Base-by-base conservation (phyloP, 805 yeast genomes). In the Schizosaccharomyces pombe region DNA sequence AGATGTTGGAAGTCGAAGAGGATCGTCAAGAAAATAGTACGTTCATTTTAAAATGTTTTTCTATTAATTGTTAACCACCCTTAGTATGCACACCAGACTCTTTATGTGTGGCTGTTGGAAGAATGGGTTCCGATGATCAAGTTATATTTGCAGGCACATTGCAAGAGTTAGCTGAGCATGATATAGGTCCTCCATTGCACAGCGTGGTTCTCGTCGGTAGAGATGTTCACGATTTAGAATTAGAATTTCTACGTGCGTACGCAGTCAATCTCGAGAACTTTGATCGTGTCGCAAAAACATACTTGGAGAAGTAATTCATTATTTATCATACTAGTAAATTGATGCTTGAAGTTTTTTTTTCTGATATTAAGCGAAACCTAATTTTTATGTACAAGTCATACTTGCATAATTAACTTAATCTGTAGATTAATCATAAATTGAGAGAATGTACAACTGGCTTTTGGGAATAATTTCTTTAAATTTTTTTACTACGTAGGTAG, bases 171-270 rank as follows among this genome's bases (percentile, higher is more conserved):
- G 74, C 84, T 5, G 76, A 77, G 52, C 86, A 84, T 63, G 96
- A 87, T 59, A 77, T 93, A 11, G 98, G 98, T 47, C 94, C 79
- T 62, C 98, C 98, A 30, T 71, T 89, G 60, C 98, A 89, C 66
- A 85, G 97, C 8, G 74, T 89, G 61, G 79, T 89, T 53, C 79
- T 89, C 69, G 72, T 89, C 55, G 98, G 98, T 26, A 93, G 75
- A 89, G 80, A 69, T 40, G 87, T 86, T 26, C 98, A 89, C 63
- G 97, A 89, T 58, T 74, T 89, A 57, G 98, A 89, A 65, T 67
- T 85, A 60, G 95, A 87, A 60, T 89, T 80, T 63, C 68, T 91
- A 64, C 70, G 80, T 57, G 87, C 78, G 61, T 89, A 77, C 67
- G 82, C 82, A 31, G 80, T 77, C 56, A 74, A 85, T 61, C 68